Percentiles rank a stretch among this genome's conserved stretches.
phyloP scores from a whole-genome alignment of 106 monocot genomes.

The Phalaenopsis aphrodite region DNA sequence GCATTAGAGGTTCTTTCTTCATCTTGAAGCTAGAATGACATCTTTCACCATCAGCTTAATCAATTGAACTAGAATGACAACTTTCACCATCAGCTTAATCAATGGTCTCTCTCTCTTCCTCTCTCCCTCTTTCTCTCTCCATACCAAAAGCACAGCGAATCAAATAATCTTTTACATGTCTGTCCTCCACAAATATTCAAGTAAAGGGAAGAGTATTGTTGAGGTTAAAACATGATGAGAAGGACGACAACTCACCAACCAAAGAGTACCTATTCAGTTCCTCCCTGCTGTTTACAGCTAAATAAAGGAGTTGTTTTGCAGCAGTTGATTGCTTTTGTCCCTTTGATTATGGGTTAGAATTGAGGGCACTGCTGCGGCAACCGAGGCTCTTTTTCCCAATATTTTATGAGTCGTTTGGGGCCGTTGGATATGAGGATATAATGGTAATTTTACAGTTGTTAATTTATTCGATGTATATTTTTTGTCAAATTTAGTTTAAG shows the following conservation, averaged over 20 bases:
- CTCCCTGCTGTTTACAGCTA: constrained; percentile 4
- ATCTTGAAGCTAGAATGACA: constrained; percentile 7
- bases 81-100: constrained; percentile 1
- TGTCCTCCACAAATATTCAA: not conserved
- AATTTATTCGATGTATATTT: too few relatives aligned
- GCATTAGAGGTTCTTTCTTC: constrained; percentile 2
- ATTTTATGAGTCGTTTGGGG: too few relatives aligned
- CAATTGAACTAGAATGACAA: constrained; percentile 2
- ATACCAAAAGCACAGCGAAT: not conserved
- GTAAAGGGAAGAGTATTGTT: not conserved
- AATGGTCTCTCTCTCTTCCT: not conserved
- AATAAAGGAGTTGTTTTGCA: constrained; percentile 5
- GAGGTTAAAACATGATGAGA: not conserved
- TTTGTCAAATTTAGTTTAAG: too few relatives aligned
- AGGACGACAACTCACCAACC: not conserved
- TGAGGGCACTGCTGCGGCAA: not conserved
- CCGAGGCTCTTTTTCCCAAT: too few relatives aligned
- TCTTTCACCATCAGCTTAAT: constrained; percentile 1
- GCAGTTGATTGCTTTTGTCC: constrained; percentile 5
- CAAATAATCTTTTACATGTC: not conserved
- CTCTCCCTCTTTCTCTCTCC: not conserved
- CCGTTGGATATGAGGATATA: too few relatives aligned
- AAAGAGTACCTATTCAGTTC: not conserved
- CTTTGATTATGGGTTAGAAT: not conserved
- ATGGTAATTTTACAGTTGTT: too few relatives aligned